These are phyloP conservation scores for Mycena haematopus DNA, from an alignment of 768 basidiomycete genomes.

Conservation along the genomic window DNA sequence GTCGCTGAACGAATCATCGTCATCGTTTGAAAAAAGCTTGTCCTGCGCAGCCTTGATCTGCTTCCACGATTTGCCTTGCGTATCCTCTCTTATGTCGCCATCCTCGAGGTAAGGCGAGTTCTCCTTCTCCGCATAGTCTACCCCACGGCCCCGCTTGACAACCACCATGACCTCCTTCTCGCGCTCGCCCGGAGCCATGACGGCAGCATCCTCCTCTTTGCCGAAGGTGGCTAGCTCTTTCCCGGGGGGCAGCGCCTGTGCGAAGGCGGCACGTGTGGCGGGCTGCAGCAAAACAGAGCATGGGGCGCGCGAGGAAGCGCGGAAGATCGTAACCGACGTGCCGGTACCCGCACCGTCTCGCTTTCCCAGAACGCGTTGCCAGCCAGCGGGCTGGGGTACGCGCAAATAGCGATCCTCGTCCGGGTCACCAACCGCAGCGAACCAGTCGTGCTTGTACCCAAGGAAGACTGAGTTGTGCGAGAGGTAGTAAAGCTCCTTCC, in stretches of 20 bases:
- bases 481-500: constrained; percentile 16
- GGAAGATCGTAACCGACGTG: constrained; percentile 8
- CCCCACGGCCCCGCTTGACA: constrained; percentile 1
- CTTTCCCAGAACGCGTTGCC: constrained; percentile 5
- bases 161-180: constrained; percentile 12
- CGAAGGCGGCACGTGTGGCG: constrained; percentile 1
- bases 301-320: not conserved
- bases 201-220: not conserved
- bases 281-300: constrained; percentile 9
- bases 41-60: constrained; percentile 6
- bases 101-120: constrained; percentile 3
- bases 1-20: not conserved
- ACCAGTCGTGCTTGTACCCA: constrained; percentile 7
- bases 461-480: constrained; percentile 6
- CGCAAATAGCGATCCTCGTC: constrained; percentile 9
- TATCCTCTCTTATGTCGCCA: constrained; percentile 3
- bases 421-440: not conserved
- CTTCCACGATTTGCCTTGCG: constrained; percentile 1
- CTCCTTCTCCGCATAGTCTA: constrained; percentile 11
- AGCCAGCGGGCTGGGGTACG: constrained; percentile 9
- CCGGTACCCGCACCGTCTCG: constrained; percentile 5
- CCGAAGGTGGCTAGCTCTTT: not conserved
- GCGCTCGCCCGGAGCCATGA: constrained; percentile 13
- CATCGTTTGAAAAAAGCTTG: not conserved
- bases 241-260: constrained; percentile 11